A percentile compares a stretch with the other conserved stretches of the same genome.
Conservation (phyloP, 2,329 filamentous ascomycete genomes). For the Dactylellina cionopaga region DNA sequence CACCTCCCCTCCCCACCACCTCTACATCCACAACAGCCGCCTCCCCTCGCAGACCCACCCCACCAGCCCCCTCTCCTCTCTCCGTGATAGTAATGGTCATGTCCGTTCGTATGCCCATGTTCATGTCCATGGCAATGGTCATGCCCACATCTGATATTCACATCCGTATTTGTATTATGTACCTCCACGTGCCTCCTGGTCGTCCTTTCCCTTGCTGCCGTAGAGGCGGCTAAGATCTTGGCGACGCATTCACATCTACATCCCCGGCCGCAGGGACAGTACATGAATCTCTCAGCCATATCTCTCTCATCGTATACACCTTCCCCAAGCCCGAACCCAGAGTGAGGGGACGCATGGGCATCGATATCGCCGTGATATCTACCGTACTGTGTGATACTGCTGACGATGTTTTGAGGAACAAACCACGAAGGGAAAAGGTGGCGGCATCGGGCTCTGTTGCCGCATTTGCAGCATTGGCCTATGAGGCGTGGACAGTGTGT, state of each 20-base stretch:
- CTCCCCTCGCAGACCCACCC: not conserved
- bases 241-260: slow-evolving; percentile 42
- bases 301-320: not conserved
- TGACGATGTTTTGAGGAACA: slow-evolving; percentile 18
- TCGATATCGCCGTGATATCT: not conserved
- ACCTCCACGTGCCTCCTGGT: slow-evolving; percentile 26
- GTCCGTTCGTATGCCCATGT: not conserved
- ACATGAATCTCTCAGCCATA: slow-evolving; percentile 5
- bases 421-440: slow-evolving; percentile 27
- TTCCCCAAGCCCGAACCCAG: not conserved
- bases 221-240: slow-evolving; percentile 7
- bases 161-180: slow-evolving; percentile 28
- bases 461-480: slow-evolving; percentile 43
- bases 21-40: not conserved
- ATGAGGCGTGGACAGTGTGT: slow-evolving; percentile 42
- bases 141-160: slow-evolving; percentile 4
- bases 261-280: slow-evolving; percentile 33
- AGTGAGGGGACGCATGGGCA: not conserved
- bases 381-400: not conserved
- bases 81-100: not conserved
- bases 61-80: slow-evolving; percentile 16
- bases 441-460: slow-evolving; percentile 29
- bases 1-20: not conserved
- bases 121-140: not conserved
- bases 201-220: slow-evolving; percentile 5